phyloP scores from a whole-genome alignment of 805 yeast species.

The Pichia exigua region DNA sequence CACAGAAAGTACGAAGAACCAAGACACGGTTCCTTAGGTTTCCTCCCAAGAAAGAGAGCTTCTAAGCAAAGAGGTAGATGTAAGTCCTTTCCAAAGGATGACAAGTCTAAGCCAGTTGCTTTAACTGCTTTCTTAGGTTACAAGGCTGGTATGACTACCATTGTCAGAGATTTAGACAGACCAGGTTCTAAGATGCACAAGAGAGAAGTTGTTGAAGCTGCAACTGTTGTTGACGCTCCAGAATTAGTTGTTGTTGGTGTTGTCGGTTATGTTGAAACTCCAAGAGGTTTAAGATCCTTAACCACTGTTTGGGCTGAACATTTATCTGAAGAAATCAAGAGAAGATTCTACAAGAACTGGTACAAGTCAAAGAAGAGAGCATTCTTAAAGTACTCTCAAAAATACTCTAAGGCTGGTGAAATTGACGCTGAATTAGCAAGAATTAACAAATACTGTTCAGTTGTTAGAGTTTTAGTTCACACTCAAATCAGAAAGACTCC shows the following conservation, averaged over 20 bases:
- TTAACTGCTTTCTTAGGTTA: slow-evolving; percentile 99
- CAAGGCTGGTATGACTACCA: slow-evolving; percentile 99
- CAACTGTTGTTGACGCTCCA: slow-evolving; percentile 98
- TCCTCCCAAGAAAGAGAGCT: slow-evolving; percentile 99
- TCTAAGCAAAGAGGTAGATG: slow-evolving; percentile 97
- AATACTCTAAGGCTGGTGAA: slow-evolving; percentile 88
- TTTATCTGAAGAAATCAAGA: slow-evolving; percentile 96
- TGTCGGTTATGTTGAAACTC: slow-evolving; percentile 99
- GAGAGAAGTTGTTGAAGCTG: slow-evolving; percentile 99
- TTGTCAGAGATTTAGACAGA: slow-evolving; percentile 99
- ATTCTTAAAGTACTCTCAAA: slow-evolving; percentile 99
- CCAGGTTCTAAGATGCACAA: slow-evolving; percentile 99
- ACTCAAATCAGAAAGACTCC: slow-evolving; percentile 99
- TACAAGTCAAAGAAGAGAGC: slow-evolving; percentile 99
- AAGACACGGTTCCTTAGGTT: slow-evolving; percentile 99
- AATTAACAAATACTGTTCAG: slow-evolving; percentile 96
- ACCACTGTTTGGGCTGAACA: slow-evolving; percentile 99
- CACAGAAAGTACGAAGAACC: slow-evolving; percentile 99
- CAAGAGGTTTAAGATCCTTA: slow-evolving; percentile 99
- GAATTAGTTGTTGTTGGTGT: slow-evolving; percentile 99
- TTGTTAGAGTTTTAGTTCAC: slow-evolving; percentile 98
- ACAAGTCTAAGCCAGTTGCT: slow-evolving; percentile 94
- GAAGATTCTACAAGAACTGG: slow-evolving; percentile 99
- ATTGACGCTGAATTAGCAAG: slow-evolving; percentile 96
- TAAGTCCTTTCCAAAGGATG: slow-evolving; percentile 99